phyloP scores from a whole-genome alignment of 805 yeast genomes.

The Schwanniomyces vanrijiae region DNA sequence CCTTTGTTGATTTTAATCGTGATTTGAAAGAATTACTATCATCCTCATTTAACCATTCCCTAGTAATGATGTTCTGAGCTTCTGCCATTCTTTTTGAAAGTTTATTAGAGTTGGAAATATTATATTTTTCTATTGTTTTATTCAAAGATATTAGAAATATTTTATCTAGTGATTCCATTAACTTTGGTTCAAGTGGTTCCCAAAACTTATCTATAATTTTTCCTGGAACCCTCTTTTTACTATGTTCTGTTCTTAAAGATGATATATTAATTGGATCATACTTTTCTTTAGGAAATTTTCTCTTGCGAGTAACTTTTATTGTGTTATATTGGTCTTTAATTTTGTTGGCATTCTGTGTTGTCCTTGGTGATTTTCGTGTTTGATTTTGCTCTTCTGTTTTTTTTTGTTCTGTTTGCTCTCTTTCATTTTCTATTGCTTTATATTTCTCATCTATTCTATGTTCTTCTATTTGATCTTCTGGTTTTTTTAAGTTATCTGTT shows the following conservation, averaged over 20 bases:
- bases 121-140: slow-evolving; percentile 24
- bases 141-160: slow-evolving; percentile 26
- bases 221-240: slow-evolving; percentile 19
- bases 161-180: slow-evolving; percentile 16
- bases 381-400: neutral
- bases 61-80: slow-evolving; percentile 22
- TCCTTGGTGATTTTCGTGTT: neutral
- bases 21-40: slow-evolving; percentile 22
- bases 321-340: neutral
- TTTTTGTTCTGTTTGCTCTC: neutral
- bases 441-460: neutral
- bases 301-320: neutral
- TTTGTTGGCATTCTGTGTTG: neutral
- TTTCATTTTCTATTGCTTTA: no score
- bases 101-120: slow-evolving; percentile 2
- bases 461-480: neutral
- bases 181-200: slow-evolving; percentile 23
- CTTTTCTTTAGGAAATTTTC: neutral
- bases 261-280: slow-evolving; percentile 10
- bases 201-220: slow-evolving; percentile 28
- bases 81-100: slow-evolving; percentile 15
- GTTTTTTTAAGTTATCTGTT: no score
- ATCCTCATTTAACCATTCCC: slow-evolving; percentile 23
- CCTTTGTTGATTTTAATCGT: slow-evolving; percentile 22
- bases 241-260: slow-evolving; percentile 7